Base-by-base conservation (phyloP, 2,329 filamentous ascomycete genomes). In the Achaetomium macrosporum region DNA sequence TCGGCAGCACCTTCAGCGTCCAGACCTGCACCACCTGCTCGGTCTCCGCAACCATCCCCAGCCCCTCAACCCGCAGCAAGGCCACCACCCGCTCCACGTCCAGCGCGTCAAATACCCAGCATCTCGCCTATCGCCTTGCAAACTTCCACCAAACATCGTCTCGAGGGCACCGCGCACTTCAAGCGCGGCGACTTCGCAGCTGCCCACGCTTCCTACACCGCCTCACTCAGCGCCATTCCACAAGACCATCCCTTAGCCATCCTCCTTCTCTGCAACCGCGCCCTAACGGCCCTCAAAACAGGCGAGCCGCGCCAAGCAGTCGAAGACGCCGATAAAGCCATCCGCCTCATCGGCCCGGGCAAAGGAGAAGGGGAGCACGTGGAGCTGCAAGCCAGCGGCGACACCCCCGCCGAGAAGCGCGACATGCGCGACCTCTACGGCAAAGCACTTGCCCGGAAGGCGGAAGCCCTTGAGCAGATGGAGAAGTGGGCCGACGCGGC, bases 391-490 rank as follows among this genome's bases (percentile, higher is more conserved):
- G 77, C 78, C 48, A 72, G 74, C n/a, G 71, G 72, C 39, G 78
- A 78, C 51, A 31, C 35, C 1, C 70, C 72, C 37, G 77, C 78
- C 51, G 77, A 85, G 51, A 73, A 74, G 17, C 93, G 95, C 60
- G 86, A 92, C 44, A 95, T 99, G 88, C 87, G 83, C 58, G 91
- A 96, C 16, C 88, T 96, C 57, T 97, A 87, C 65, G 91, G 90
- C 49, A 99, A 97, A 69, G 92, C 92, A 0, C 73, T 97, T 30
- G 92, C 88, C 72, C 86, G 93, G 50, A 97, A 97, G 73, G 93
- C 93, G 1, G 93, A 99, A 71, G 93, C 90, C 1, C 76, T 97
- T 8, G 93, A 99, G 69, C 87, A 96, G 65, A 86, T 99, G 76
- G 93, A 99, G 72, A 89, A 87, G 66, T 99, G 92, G 92, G 71